These are phyloP conservation scores for Boletellus deceptivus DNA, from an alignment of 1,284 basidiomycete genomes.

Conservation along the genomic window DNA sequence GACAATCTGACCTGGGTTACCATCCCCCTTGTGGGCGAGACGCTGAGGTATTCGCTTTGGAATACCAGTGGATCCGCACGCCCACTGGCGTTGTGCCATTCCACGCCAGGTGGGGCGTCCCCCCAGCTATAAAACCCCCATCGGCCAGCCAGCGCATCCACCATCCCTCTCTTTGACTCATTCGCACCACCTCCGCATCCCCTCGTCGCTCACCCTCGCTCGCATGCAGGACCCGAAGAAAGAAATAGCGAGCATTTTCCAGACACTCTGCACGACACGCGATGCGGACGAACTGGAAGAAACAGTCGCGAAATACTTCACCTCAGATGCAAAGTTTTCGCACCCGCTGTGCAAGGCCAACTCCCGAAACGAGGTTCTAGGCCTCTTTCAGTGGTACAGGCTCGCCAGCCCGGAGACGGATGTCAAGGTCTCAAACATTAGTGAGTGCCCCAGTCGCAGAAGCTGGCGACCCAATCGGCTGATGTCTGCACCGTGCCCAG, in stretches of 20 bases:
- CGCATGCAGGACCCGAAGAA: conserved; percentile 32
- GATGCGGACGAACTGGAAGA: conserved; percentile 17
- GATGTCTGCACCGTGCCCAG: conserved; percentile 13
- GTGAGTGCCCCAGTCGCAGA: conserved; percentile 19
- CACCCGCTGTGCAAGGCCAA: conserved; percentile 28
- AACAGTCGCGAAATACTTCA: conserved; percentile 17
- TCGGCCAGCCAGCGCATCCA: not conserved
- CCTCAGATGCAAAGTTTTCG: conserved; percentile 21
- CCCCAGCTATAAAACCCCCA: conserved; percentile 18
- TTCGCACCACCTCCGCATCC: not conserved
- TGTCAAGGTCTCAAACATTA: conserved; percentile 5
- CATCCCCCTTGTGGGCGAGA: not conserved
- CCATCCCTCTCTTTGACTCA: not conserved
- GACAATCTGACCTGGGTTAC: not conserved
- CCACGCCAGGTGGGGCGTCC: not conserved
- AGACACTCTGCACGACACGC: conserved; percentile 23
- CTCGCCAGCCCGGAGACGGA: conserved; percentile 23
- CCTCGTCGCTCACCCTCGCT: not conserved
- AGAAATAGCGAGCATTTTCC: conserved; percentile 26
- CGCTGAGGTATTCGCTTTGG: conserved; percentile 2
- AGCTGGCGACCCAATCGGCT: not conserved
- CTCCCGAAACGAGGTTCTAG: conserved; percentile 27
- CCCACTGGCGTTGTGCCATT: not conserved
- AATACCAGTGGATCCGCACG: conserved; percentile 1
- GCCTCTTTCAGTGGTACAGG: conserved; percentile 31